Conservation (phyloP, 2,329 filamentous ascomycete genomes). For the Talaromyces sp. region DNA sequence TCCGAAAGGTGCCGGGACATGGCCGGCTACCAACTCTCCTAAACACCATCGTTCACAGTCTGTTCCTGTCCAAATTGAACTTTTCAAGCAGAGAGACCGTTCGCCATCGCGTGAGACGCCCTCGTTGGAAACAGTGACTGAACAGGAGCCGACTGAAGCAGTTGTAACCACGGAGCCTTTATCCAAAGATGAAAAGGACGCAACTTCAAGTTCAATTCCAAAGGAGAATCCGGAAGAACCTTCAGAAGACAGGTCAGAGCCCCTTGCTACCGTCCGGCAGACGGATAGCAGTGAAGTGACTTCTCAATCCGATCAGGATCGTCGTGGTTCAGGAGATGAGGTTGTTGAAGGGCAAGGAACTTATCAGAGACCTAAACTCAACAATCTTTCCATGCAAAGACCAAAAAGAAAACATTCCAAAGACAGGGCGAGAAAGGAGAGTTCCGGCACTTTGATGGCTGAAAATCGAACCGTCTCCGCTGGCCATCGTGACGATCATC, state of each 20-base stretch:
- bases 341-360: constrained; percentile 35
- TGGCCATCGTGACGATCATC: constrained; percentile 24
- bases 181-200: neutral
- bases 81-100: constrained; percentile 2
- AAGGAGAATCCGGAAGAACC: neutral
- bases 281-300: neutral
- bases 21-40: constrained; percentile 17
- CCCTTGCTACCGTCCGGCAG: neutral
- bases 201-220: neutral
- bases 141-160: constrained; percentile 5
- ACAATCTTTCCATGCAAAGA: constrained; percentile 29
- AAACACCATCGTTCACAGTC: constrained; percentile 17
- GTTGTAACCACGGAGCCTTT: neutral
- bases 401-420: constrained; percentile 33
- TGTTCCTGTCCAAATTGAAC: constrained; percentile 17
- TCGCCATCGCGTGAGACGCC: neutral
- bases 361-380: constrained; percentile 31
- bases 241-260: neutral
- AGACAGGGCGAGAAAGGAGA: constrained; percentile 26
- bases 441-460: constrained; percentile 26
- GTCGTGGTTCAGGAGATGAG: constrained; percentile 21
- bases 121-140: constrained; percentile 11
- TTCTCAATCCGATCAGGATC: neutral
- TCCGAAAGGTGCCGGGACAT: constrained; percentile 5
- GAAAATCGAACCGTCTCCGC: constrained; percentile 26